A percentile compares a stretch with the other conserved stretches of the same genome.
phyloP scores from a whole-genome alignment of 2,329 filamentous ascomycete species.

The Fusarium oxysporum region DNA sequence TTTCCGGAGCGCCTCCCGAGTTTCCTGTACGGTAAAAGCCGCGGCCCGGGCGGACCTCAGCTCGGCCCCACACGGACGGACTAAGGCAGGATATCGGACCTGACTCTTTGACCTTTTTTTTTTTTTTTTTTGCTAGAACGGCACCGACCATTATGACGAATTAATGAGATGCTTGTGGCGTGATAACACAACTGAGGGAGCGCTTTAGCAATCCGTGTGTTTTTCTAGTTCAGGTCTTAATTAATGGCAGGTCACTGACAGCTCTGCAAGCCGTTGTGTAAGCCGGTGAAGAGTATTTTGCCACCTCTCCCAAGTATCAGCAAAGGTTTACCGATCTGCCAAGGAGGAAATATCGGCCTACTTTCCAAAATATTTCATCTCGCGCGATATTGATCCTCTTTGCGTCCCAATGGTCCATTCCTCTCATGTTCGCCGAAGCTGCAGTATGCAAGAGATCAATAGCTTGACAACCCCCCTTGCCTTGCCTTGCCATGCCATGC shows the following conservation, averaged over 20 bases:
- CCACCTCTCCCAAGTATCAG: not conserved
- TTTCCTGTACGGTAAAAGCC: not conserved
- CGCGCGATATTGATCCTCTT: not conserved
- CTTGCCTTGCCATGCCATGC: not conserved
- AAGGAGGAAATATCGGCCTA: not conserved
- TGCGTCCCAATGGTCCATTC: not conserved
- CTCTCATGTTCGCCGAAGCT: not conserved
- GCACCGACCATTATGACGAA: not conserved
- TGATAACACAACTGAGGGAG: not conserved
- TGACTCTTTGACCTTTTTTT: not conserved
- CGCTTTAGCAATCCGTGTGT: not conserved
- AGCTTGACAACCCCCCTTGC: not conserved
- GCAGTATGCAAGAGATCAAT: not conserved
- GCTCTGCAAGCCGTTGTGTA: not conserved
- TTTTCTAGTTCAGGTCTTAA: constrained; percentile 1
- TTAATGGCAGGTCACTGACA: constrained; percentile 5
- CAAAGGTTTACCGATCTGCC: not conserved
- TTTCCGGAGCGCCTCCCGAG: not conserved
- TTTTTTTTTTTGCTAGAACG: not conserved
- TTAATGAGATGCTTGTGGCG: not conserved
- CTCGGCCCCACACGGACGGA: not conserved
- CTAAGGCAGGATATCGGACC: not conserved
- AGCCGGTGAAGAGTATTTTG: not conserved
- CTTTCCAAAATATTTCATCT: not conserved
- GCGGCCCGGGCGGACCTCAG: not conserved